Evolutionary conservation across 2,329 filamentous ascomycete genomes (phyloP), one percentile per base, ranked within the genome.

Genomic region (Arthrobotrys sphaeroides): DNA sequence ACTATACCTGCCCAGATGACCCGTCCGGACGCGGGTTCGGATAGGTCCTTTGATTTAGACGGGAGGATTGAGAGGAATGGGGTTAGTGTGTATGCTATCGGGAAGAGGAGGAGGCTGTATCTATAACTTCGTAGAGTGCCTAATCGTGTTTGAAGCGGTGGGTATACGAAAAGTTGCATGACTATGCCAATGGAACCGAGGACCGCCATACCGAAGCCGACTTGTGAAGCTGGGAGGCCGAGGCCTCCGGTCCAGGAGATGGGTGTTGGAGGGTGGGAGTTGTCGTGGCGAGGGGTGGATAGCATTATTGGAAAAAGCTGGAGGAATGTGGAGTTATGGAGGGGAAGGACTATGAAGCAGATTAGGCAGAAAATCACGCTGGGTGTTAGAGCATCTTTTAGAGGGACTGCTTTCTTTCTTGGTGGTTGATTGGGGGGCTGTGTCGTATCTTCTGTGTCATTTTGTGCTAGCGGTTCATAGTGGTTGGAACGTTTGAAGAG

Each of bases 171-270:
- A 20, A 92, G 86, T 80, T 92, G 90, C 49, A 95, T 84, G 0
- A 85, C 83, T 38, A 95, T 90, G n/a, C 92, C 92, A 45, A 94
- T 88, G 55, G 88, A 83, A 6, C 92, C 92, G 13, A 95, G 86
- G 60, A 91, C 89, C 1, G 91, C 89, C 84, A 94, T 93, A 3
- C 91, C 90, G 45, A 91, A 83, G n/a, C 92, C 92, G 31, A 95
- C 90, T 1, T 88, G 87, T 0, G 87, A 85, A 0, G 91, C 89
- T 0, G 88, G 87, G 61, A 95, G 86, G n/a, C 91, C 91, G 0
- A 95, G 85, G 1, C 92, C 92, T 26, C 92, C 91, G 0, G 87
- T 86, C 78, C 91, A 93, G 76, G 86, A 82, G 79, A 90, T 88
- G 0, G 88, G 85, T 69, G 87, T 82, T 76, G 82, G 78, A 78